Evolutionary conservation across 495 filamentous ascomycete genomes (phyloP).

Genomic region (Lasiosphaeria hispida): DNA sequence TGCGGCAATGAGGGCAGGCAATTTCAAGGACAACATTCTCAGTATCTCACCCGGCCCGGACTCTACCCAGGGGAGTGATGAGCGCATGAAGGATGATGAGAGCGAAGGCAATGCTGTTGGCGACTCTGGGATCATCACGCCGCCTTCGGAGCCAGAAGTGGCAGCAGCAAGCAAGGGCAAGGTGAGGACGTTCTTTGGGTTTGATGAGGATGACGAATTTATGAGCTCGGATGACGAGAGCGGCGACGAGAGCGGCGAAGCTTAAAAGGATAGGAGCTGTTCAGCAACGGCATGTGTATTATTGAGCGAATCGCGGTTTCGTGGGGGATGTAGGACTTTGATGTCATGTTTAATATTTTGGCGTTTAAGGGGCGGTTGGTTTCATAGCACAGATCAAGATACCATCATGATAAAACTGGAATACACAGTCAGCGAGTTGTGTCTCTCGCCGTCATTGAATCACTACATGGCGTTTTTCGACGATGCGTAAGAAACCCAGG

Average conservation of each 20-base stretch:
- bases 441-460: too few species aligned
- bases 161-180: slow-evolving; percentile 35
- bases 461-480: background rate
- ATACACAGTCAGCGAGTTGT: background rate
- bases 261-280: slow-evolving; percentile 27
- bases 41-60: slow-evolving; percentile 39
- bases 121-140: slow-evolving; percentile 35
- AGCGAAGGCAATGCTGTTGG: slow-evolving; percentile 26
- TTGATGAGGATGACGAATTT: slow-evolving; percentile 89
- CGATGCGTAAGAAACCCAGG: slow-evolving; percentile 11
- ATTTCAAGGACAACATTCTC: slow-evolving; percentile 51
- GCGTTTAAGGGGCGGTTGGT: background rate
- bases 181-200: slow-evolving; percentile 65
- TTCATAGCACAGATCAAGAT: background rate
- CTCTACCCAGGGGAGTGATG: slow-evolving; percentile 32
- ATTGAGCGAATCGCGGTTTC: too few species aligned
- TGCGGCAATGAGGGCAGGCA: slow-evolving; percentile 68
- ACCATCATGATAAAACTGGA: background rate
- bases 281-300: background rate
- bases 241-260: slow-evolving; percentile 42
- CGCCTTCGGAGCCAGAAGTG: slow-evolving; percentile 30
- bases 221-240: slow-evolving; percentile 75
- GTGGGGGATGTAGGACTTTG: background rate
- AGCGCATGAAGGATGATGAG: slow-evolving; percentile 32
- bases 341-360: background rate